Base-by-base conservation (phyloP, 352 stramenopile species). In the Phytophthora capsici region DNA sequence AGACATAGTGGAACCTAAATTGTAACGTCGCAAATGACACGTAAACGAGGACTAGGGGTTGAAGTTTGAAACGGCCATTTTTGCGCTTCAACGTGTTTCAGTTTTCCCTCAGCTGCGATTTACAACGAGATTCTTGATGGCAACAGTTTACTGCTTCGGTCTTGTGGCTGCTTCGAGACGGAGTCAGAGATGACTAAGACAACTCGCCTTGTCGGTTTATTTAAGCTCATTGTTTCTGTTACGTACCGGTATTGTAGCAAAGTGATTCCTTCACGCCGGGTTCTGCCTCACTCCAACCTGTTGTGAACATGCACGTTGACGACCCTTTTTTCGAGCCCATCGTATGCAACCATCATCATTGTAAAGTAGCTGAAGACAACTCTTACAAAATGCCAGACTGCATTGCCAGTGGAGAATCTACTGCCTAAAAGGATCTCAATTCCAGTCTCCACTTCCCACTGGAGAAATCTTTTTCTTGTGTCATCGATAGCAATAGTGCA, bases 41-140 rank as follows among this genome's bases (percentile, higher is more conserved):
- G 63, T 71, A 67, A 71, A 59, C 57, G 32, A 40, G 37, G 56
- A 43, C 7, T 62, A 66, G 63, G 63, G 57, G 62, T 70, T 70
- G 62, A 70, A 70, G 45, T 70, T 65, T 16, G 37, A 52, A 43
- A 50, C 46, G 12, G 28, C 14, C 28, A 34, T 10, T 48, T 45
- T 45, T 40, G 46, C 32, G 26, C 61, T 69, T 69, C 61, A 69
- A 59, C 52, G 32, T 63, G 25, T 36, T 57, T 49, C 52, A 67
- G 45, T 30, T 41, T 44, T 63, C 36, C 17, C 20, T 19, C 57
- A 20, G 40, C 38, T 45, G 46, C 20, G 9, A 16, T 12, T 8
- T 10, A 53, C 10, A 17, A 19, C n/a, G 41, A 28, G 16, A 38
- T 16, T 7, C 23, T 7, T 22, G 13, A 12, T 34, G 12, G 7